Evolutionary conservation across 192 early-diverging fungal species (phyloP), one percentile per base, ranked within the genome.

Genomic region (Phycomyces nitens): DNA sequence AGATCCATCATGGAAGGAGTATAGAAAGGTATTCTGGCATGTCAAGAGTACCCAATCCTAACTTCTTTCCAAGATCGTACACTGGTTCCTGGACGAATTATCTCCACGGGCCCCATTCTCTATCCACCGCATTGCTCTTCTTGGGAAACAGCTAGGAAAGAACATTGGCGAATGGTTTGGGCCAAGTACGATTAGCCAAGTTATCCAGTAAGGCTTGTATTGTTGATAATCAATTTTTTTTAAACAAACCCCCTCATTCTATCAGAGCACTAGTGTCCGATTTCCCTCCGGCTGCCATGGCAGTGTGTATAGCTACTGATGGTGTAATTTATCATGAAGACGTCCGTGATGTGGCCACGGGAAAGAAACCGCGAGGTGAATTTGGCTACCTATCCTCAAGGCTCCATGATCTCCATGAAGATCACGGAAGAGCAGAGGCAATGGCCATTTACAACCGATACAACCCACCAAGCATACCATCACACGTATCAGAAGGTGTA

Each of bases 91-190:
- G 52, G 96, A 98, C 66, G 82, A 87, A 41, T 81, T 88, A 62
- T 79, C 79, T 14, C 64, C 75, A 29, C 66, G 75, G 49, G 89
- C 87, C 23, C 82, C 89, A 0, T 96, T 95, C 60, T 96, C 95
- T n/a, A 92, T 99, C 16, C 97, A 99, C 53, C 78, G 86, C 27
- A 92, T 99, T 66, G 93, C 94, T 6, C 72, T 89, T 20, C 73
- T 89, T 6, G 97, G 95, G 12, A 81, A 82, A 55, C 88, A 92
- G 70, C 82, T 86, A 50, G 94, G 88, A 39, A 96, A 95, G 66
- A 84, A 89, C 34, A 91, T 99, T 69, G 97, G 97, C 23, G 86
- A 96, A 74, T 99, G 97, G 95, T 99, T 98, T 83, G 97, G 95
- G 0, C 97, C 97, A 1, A 85, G 84, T 26, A 95, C 89, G 14